Evolutionary conservation across 179 eudicot genomes (phyloP).

Genomic region (Silene noctiflora): DNA sequence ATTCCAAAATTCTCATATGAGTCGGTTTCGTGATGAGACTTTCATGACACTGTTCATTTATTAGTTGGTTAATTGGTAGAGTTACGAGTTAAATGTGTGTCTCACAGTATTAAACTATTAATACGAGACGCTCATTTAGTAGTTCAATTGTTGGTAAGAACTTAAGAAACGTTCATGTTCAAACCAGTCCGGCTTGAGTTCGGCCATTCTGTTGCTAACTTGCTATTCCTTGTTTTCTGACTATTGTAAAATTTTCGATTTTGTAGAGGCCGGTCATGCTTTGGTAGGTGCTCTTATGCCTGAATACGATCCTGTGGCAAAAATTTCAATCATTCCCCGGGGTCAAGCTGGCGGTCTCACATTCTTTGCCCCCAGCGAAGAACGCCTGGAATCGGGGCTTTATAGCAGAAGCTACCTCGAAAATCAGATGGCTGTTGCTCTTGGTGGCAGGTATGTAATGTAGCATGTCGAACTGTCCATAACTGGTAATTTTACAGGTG

Average conservation of each 20-base stretch:
- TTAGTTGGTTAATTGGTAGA: no score
- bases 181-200: no score
- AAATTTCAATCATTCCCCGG: constrained; percentile 97
- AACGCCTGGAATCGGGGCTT: constrained; percentile 96
- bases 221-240: background rate
- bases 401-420: constrained; percentile 99
- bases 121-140: no score
- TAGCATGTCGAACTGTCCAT: no score
- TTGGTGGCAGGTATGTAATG: constrained; percentile 84
- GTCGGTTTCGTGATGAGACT: no score
- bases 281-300: constrained; percentile 99
- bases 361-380: constrained; percentile 98
- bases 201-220: background rate
- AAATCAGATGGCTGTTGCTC: constrained; percentile 99
- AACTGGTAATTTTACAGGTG: no score
- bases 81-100: no score
- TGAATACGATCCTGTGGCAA: constrained; percentile 95
- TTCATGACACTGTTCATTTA: no score
- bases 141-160: no score
- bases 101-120: no score
- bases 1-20: background rate
- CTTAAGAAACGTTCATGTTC: no score
- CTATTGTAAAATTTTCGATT: background rate
- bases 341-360: constrained; percentile 99
- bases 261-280: constrained; percentile 96